phyloP scores from a whole-genome alignment of 805 yeast species.

The Jamesozyma lodderae region DNA sequence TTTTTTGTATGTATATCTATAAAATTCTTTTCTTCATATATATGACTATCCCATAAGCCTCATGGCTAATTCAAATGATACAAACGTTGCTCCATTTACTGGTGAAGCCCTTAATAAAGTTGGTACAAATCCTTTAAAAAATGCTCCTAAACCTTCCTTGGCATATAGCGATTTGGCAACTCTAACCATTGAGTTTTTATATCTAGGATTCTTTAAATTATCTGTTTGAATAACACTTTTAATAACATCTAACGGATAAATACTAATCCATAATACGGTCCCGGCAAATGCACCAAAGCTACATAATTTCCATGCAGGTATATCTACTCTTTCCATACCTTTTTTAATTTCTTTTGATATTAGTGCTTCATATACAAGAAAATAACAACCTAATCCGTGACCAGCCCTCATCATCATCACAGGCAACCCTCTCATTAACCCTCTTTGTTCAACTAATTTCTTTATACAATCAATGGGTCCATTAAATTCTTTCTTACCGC shows the following conservation, averaged over 20 bases:
- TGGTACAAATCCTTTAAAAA: constrained; percentile 86
- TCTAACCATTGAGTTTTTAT: constrained; percentile 46
- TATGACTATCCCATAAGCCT: constrained; percentile 41
- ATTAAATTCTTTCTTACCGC: constrained; percentile 40
- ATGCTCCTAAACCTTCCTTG: constrained; percentile 63
- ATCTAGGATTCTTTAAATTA: constrained; percentile 48
- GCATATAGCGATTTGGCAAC: constrained; percentile 48
- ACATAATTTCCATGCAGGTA: constrained; percentile 84
- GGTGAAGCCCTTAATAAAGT: constrained; percentile 96
- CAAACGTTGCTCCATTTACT: constrained; percentile 94
- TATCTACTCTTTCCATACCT: constrained; percentile 48
- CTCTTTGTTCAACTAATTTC: constrained; percentile 45
- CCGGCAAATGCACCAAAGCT: constrained; percentile 87
- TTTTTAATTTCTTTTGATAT: constrained; percentile 44
- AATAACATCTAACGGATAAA: constrained; percentile 84
- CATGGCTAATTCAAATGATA: constrained; percentile 86
- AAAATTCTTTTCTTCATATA: neutral
- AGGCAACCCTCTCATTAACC: constrained; percentile 68
- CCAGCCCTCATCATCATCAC: constrained; percentile 83
- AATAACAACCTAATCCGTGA: constrained; percentile 82
- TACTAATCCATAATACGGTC: constrained; percentile 71
- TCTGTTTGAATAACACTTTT: constrained; percentile 85
- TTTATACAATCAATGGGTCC: constrained; percentile 43
- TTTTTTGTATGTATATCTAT: neutral
- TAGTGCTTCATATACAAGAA: constrained; percentile 83